These are phyloP conservation scores for Amanita rimosa DNA, from an alignment of 768 basidiomycete genomes.

Conservation along the genomic window DNA sequence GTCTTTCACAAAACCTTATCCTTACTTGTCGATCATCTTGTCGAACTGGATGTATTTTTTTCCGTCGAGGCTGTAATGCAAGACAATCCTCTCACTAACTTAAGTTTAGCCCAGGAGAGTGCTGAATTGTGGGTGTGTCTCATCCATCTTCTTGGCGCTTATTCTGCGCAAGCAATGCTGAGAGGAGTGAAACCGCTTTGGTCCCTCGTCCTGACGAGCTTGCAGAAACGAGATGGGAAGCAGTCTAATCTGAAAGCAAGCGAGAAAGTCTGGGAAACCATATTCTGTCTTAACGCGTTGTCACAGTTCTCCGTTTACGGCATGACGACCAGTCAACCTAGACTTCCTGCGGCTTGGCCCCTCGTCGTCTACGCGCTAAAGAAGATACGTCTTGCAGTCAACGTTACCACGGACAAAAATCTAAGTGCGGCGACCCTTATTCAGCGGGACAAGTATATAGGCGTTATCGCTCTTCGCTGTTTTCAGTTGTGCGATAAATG, in stretches of 20 bases:
- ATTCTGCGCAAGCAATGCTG: conserved; percentile 7
- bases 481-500: conserved; percentile 65
- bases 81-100: conserved; percentile 22
- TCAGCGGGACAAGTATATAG: conserved; percentile 62
- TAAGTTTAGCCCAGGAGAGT: conserved; percentile 27
- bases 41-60: conserved; percentile 39
- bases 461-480: conserved; percentile 59
- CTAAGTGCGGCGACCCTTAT: conserved; percentile 26
- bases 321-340: conserved; percentile 21
- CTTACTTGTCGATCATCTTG: conserved; percentile 37
- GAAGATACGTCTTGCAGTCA: conserved; percentile 42
- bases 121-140: conserved; percentile 70
- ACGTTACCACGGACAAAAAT: conserved; percentile 29
- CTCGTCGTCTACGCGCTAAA: conserved; percentile 47
- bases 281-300: conserved; percentile 60
- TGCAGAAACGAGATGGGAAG: conserved; percentile 16
- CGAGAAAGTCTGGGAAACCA: conserved; percentile 63
- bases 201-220: conserved; percentile 25
- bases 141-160: conserved; percentile 39
- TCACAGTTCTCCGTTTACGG: conserved; percentile 64
- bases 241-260: conserved; percentile 31
- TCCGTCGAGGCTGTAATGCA: conserved; percentile 28
- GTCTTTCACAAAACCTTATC: conserved; percentile 19
- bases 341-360: conserved; percentile 54
- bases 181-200: conserved; percentile 29